phyloP scores from a whole-genome alignment of 345 rosid genomes.

The Chamaenerion angustifolium region DNA sequence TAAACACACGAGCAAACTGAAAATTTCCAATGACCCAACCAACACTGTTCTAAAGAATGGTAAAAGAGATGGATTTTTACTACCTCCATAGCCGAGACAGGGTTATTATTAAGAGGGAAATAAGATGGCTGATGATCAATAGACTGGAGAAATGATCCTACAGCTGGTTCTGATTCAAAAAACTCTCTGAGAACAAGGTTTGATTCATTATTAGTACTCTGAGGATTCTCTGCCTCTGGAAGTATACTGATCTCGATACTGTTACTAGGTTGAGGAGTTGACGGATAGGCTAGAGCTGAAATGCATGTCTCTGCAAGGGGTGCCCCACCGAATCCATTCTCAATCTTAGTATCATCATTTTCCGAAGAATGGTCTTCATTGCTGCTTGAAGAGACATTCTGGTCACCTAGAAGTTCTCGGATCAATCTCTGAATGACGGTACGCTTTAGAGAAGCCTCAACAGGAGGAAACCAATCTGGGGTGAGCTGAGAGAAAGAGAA shows the following conservation, averaged over 20 bases:
- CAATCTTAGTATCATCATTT: constrained; percentile 20
- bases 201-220: constrained; percentile 43
- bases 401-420: constrained; percentile 48
- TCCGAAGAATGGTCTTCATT: constrained; percentile 26
- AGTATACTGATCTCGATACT: constrained; percentile 69
- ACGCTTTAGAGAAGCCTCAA: constrained; percentile 89
- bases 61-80: not conserved
- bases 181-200: constrained; percentile 71
- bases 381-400: constrained; percentile 23
- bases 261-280: constrained; percentile 29
- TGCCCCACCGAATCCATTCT: constrained; percentile 25
- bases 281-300: constrained; percentile 27
- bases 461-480: constrained; percentile 74
- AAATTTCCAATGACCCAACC: too few relatives aligned
- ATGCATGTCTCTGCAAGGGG: constrained; percentile 27
- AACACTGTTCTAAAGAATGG: not conserved
- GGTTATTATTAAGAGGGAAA: constrained; percentile 24
- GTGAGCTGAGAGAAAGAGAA: constrained; percentile 46
- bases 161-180: constrained; percentile 50
- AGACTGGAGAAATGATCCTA: constrained; percentile 61
- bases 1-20: too few relatives aligned
- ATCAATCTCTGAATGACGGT: constrained; percentile 66
- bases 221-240: constrained; percentile 39
- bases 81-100: constrained; percentile 56
- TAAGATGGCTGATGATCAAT: constrained; percentile 46